Base-by-base conservation (phyloP, 1,284 basidiomycete species). In the Inonotus hispidus region DNA sequence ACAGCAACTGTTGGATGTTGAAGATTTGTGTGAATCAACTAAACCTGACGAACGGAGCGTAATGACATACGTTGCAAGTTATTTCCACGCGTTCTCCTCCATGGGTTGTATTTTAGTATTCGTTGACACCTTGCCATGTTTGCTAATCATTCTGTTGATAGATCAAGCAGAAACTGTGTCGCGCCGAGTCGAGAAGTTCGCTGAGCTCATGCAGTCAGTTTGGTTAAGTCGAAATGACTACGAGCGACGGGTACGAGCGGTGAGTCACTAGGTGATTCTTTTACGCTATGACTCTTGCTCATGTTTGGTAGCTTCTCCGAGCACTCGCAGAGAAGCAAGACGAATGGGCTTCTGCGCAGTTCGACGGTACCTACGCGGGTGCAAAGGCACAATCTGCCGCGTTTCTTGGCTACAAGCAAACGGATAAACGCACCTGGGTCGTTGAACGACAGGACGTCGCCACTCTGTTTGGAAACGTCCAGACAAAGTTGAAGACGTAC, bases 31-130 rank as follows among this genome's bases (percentile, higher is more conserved):
- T 69, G 94, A 96, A 68, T 84, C 88, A 0, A 78, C 79, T 23
- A 85, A 83, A 60, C 96, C 96, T 0, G 96, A 99, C 72, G 96
- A 99, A 73, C 86, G 93, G 50, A 95, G 92, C 73, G 91, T 96
- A 27, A 95, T 95, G 93, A 95, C 92, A 2, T 96, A 95, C 67
- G 87, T 95, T 58, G 96, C 96, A 39, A 94, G 94, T 69, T 98
- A 84, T 75, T 99, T 99, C 79, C 96, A 99, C 72, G 96, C 96
- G 0, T 99, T 99, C 73, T 96, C 94, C 0, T 89, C 92, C 1
- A 95, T 97, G 88, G 93, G 94, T 93, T 66, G 64, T 83, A 71
- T 21, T 11, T 23, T 3, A 29, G 14, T 23, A 16, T 27, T 55
- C 27, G 2, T 6, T 32, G 21, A 14, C 37, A 23, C 10, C 4